These are phyloP conservation scores for Aspergillus incahuasiensis DNA, from an alignment of 495 filamentous ascomycete genomes.

Conservation along the genomic window DNA sequence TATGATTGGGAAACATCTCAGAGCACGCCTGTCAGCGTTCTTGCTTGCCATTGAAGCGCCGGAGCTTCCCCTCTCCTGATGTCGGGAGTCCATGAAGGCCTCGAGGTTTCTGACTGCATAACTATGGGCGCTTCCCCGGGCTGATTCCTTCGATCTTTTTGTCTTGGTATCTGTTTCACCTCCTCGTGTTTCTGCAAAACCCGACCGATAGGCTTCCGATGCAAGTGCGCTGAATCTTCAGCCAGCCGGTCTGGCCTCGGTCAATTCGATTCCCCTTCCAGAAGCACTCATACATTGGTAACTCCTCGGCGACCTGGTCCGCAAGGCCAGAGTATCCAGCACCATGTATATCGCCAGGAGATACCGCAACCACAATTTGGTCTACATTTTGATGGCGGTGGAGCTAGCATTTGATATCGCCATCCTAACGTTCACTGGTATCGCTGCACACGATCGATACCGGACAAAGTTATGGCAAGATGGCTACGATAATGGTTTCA, in stretches of 20 bases:
- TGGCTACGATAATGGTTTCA: constrained; percentile 73
- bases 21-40: constrained; percentile 16
- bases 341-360: constrained; percentile 43
- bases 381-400: constrained; percentile 60
- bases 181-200: constrained; percentile 17
- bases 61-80: constrained; percentile 29
- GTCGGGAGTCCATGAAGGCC: constrained; percentile 19
- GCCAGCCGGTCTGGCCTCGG: constrained; percentile 42
- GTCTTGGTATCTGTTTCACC: constrained; percentile 15
- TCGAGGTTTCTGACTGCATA: constrained; percentile 14
- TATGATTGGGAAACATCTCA: constrained; percentile 29
- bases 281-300: background rate
- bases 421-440: constrained; percentile 71
- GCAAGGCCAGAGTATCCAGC: constrained; percentile 7
- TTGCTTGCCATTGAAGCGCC: constrained; percentile 24
- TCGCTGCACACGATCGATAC: constrained; percentile 75
- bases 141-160: constrained; percentile 13
- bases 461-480: constrained; percentile 77
- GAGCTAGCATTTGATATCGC: constrained; percentile 69
- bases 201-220: constrained; percentile 20
- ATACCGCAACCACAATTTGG: constrained; percentile 61
- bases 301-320: background rate
- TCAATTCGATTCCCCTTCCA: constrained; percentile 1
- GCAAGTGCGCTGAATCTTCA: constrained; percentile 30
- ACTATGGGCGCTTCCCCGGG: constrained; percentile 13